Percentiles rank a stretch among this genome's conserved stretches.
phyloP scores from a whole-genome alignment of 176 grass and related monocot species.

The Miscanthus lutarioriparius region DNA sequence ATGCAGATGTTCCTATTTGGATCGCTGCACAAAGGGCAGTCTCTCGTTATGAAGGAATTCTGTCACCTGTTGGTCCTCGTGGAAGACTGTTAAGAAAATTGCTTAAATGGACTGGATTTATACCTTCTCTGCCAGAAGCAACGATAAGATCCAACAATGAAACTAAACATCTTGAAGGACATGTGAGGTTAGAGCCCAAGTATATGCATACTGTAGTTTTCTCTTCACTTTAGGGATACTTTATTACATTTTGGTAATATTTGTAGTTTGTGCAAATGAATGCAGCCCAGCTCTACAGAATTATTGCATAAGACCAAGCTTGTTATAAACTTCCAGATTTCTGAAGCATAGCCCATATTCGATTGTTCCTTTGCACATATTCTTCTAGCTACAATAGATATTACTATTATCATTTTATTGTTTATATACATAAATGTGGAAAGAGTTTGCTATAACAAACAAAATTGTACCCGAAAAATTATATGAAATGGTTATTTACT shows the following conservation, averaged over 20 bases:
- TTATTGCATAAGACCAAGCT: not conserved
- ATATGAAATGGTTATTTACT: not conserved
- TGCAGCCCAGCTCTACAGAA: not conserved
- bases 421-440: not conserved
- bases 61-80: conserved; percentile 81
- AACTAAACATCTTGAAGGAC: conserved; percentile 54
- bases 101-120: conserved; percentile 81
- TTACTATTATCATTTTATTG: not conserved
- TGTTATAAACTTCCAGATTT: not conserved
- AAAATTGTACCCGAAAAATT: not conserved
- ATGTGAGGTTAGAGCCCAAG: conserved; percentile 58
- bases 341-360: not conserved
- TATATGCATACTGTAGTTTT: not conserved
- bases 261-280: conserved; percentile 8
- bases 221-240: not conserved
- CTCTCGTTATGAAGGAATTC: conserved; percentile 81
- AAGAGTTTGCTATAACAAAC: not conserved
- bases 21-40: conserved; percentile 84
- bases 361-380: not conserved
- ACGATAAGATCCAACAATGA: conserved; percentile 51
- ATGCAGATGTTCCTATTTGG: conserved; percentile 85
- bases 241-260: not conserved
- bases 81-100: conserved; percentile 86
- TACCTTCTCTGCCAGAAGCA: conserved; percentile 75
- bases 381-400: not conserved